Evolutionary conservation across 2,329 filamentous ascomycete species (phyloP).

Genomic region (Gnomoniopsis sp.): DNA sequence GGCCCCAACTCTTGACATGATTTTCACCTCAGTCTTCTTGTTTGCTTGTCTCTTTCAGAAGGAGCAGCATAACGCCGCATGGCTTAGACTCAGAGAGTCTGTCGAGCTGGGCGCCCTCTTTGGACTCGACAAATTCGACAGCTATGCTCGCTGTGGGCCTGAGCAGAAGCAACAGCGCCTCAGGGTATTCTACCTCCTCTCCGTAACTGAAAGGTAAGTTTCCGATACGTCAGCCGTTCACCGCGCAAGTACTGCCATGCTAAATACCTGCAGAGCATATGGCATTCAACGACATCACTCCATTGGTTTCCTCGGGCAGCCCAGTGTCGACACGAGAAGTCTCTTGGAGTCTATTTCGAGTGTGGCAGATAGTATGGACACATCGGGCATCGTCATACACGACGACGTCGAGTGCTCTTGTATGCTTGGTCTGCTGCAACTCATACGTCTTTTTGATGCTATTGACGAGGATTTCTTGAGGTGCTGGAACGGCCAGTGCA

Average conservation of each 20-base stretch:
- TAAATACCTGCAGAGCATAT: conserved; percentile 10
- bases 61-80: conserved; percentile 13
- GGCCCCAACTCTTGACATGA: conserved; percentile 11
- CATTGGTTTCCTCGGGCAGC: conserved; percentile 10
- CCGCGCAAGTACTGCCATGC: not conserved
- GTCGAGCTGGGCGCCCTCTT: conserved; percentile 11
- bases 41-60: conserved; percentile 14
- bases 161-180: conserved; percentile 13
- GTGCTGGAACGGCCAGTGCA: conserved; percentile 13
- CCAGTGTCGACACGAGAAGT: not conserved
- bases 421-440: conserved; percentile 11
- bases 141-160: conserved; percentile 2
- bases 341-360: conserved; percentile 8
- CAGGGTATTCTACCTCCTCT: conserved; percentile 9
- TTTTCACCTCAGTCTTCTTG: conserved; percentile 11
- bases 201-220: conserved; percentile 12
- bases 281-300: conserved; percentile 8
- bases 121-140: conserved; percentile 11
- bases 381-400: conserved; percentile 8
- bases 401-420: conserved; percentile 10
- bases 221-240: not conserved
- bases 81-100: conserved; percentile 9
- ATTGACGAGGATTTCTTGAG: conserved; percentile 11
- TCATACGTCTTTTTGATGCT: conserved; percentile 12
- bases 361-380: conserved; percentile 7